Evolutionary conservation across 371 early-diverging fungal genomes (phyloP), one percentile per base, ranked within the genome.

Genomic region (Smittium mucronatum): DNA sequence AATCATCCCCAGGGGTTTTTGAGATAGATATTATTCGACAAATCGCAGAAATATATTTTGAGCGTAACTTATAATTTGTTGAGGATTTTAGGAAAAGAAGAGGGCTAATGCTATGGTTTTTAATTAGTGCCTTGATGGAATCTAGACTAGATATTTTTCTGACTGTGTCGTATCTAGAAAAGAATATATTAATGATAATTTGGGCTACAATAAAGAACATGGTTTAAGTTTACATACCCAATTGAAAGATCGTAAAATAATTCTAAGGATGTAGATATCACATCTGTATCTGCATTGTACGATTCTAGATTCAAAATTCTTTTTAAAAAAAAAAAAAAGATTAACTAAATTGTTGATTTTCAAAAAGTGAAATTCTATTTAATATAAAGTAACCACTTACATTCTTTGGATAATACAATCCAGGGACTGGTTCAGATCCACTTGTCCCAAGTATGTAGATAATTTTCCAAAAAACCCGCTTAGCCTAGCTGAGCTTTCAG

Each of bases 241-340:
- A 85, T 81, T 0, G 93, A 83, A n/a, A 94, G 73, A 63, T 92
- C 91, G 64, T 85, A 81, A 67, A 92, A 85, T 47, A 93, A 80
- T 57, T 81, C 82, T 34, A 93, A 75, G 0, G 89, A 83, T 30
- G 79, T 73, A 21, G 73, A 71, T 5, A 89, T 80, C 21, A 88
- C 76, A 2, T 75, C 74, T 69, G 84, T 79, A 58, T 81, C 74
- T 32, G 78, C 69, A 32, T 75, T 75, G 76, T 83, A 85, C 68
- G 78, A 78, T 30, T 80, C 75, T 25, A 87, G 75, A 65, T 86
- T 85, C 32, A 74, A 72, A 57, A 78, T 68, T 30, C 34, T 64
- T 30, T 36, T 2, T 31, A 2, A 26, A 36, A 64, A 26, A 34
- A 64, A 26, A 31, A 26, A 2, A 34, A 36, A 33, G 8, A 34